Evolutionary conservation across 2,329 filamentous ascomycete species (phyloP).

Genomic region (Elsinoe ampelina): DNA sequence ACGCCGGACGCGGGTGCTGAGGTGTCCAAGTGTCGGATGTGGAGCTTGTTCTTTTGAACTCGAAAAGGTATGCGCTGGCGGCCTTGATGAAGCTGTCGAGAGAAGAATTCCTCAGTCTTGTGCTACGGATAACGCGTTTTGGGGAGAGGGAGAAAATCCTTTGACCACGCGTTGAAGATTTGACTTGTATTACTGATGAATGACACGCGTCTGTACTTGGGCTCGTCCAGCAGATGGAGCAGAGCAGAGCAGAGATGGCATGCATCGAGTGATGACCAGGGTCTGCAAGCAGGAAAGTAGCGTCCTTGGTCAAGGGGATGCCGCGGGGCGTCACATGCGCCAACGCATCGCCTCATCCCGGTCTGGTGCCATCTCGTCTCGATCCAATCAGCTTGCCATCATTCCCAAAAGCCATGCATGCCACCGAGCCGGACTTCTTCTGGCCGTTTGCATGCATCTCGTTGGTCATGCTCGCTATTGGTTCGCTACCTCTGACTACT

Average conservation of each 20-base stretch:
- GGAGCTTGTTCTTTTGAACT: slow-evolving; percentile 6
- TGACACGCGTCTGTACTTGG: slow-evolving; percentile 2
- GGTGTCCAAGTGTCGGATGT: slow-evolving; percentile 12
- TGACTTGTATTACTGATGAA: not conserved
- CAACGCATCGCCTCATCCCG: slow-evolving; percentile 8
- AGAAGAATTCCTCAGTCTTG: not conserved
- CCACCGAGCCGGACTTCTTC: not conserved
- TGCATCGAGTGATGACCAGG: not conserved
- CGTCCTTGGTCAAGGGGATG: not conserved
- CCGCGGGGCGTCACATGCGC: slow-evolving; percentile 8
- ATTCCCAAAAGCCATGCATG: not conserved
- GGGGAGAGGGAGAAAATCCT: not conserved
- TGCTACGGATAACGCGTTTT: not conserved
- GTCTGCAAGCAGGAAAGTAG: not conserved
- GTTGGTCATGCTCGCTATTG: not conserved
- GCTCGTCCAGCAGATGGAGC: not conserved
- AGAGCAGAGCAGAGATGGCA: not conserved
- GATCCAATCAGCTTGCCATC: not conserved
- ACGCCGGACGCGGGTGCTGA: slow-evolving; percentile 13
- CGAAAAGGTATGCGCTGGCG: not conserved
- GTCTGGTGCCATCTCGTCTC: not conserved
- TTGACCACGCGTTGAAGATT: not conserved
- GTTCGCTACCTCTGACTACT: slow-evolving; percentile 4
- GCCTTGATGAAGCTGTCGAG: not conserved
- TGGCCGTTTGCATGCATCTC: slow-evolving; percentile 5